Evolutionary conservation across 164 flowering plant species (phyloP).

Genomic region (Tetracentron sinense): DNA sequence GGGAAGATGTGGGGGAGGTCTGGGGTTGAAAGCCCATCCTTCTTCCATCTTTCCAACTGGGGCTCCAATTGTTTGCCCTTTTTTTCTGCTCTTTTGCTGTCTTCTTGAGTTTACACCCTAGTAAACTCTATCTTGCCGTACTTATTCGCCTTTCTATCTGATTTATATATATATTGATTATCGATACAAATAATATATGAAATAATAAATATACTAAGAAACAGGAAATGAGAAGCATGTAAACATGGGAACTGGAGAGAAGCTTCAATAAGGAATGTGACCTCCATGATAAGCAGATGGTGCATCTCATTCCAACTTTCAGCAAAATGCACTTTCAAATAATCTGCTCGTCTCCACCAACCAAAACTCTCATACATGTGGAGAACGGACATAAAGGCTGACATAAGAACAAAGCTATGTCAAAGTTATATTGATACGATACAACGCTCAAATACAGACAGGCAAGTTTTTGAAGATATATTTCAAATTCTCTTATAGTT

Average conservation of each 20-base stretch:
- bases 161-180: too few species aligned
- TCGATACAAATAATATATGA: not conserved
- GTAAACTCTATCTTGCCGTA: too few species aligned
- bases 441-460: not conserved
- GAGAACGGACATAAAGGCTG: conserved; percentile 93
- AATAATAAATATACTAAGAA: not conserved
- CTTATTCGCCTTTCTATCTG: too few species aligned
- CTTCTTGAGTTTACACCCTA: too few species aligned
- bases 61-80: too few species aligned
- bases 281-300: conserved; percentile 98
- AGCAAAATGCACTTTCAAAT: conserved; percentile 95
- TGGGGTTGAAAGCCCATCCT: too few species aligned
- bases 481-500: not conserved
- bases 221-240: not conserved
- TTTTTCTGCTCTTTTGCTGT: too few species aligned
- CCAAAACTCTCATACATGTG: conserved; percentile 98
- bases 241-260: not conserved
- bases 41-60: too few species aligned
- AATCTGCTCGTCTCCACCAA: conserved; percentile 99
- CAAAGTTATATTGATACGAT: conserved; percentile 2
- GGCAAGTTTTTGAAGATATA: not conserved
- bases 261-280: conserved; percentile 20
- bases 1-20: too few species aligned
- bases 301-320: conserved; percentile 99
- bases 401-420: conserved; percentile 20